Evolutionary conservation across 1,139 yeast species (phyloP), one percentile per base, ranked within the genome.

Genomic region (Saccharomyces hybrid): DNA sequence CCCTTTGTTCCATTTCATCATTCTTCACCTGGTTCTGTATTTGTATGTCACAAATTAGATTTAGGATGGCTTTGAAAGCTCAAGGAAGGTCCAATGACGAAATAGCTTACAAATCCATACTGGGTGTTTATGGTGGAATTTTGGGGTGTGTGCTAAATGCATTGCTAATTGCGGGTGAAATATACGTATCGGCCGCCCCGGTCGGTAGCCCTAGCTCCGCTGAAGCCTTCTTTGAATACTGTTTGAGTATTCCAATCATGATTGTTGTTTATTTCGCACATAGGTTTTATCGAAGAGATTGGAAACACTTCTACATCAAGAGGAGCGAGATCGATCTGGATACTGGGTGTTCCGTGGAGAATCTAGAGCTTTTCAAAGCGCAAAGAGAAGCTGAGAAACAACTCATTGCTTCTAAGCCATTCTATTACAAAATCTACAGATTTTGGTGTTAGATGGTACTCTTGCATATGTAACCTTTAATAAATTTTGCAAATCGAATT

Each of bases 171-270:
- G 68, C 79, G 53, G 82, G 81, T 13, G 80, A 80, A 61, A 79
- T 80, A 68, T 84, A 88, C 87, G 76, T 82, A 59, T 85, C 88
- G n/a, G 72, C 83, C 51, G 82, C 75, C 73, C 90, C 89, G 59
- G 68, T 83, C 55, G 84, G 83, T 29, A 34, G 55, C 3, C 76
- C 67, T 1, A 55, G 57, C 29, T 74, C 73, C 65, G 84, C 84
- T 31, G 66, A 69, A 49, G 73, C 62, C 50, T 84, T 84, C 75
- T 83, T 84, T 70, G 70, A 74, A 64, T 73, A 78, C 52, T 84
- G 82, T 69, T 74, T 84, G 63, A 83, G 85, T 54, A 78, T 76
- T 57, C 86, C 85, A 32, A 81, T 83, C 53, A 73, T 82, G 56
- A 60, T 83, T 53, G 73, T 67, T 5, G 79, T 79, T 65, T 83